Evolutionary conservation across 1,284 basidiomycete genomes (phyloP), one percentile per base, ranked within the genome.

Genomic region (Rhodotorula mucilaginosa): DNA sequence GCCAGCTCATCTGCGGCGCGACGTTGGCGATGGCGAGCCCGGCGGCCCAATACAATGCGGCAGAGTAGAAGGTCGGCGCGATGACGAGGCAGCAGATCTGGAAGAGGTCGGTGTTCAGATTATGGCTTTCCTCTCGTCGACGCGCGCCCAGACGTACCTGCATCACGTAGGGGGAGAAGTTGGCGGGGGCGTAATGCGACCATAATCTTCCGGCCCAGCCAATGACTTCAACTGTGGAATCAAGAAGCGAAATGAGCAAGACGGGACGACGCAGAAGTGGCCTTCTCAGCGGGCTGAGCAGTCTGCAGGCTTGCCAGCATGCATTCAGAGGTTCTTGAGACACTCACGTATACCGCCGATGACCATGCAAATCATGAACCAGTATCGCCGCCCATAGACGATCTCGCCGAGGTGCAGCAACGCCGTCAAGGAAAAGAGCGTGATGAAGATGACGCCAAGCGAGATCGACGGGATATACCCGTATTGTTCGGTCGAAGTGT

Each of bases 31-130:
- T 81, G 44, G 81, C 77, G 21, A 78, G 65, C 0, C 81, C 82
- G 26, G 83, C 79, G 5, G 82, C 57, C 65, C 78, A 78, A 74
- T 83, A 83, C 58, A 78, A 62, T 5, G 74, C 77, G 7, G 79
- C 79, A 0, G 76, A 78, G 71, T 80, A 80, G 79, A 81, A 82
- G 34, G 81, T 80, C 21, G 81, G 81, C 0, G 79, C 79, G 69
- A 82, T 75, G 69, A 81, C 78, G 7, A 82, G 77, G 39, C 54
- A n/a, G 47, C 62, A 64, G 59, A 68, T 68, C 44, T 52, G 34
- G 51, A 12, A 23, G 23, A 23, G 12, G 13, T 12, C 13, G 23
- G 21, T 3, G n/a, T 52, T 23, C 19, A 23, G 39, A 5, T 39
- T 8, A 39, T 12, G 5, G 51, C 34, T 34, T 7, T 34, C 34